Conservation (phyloP, 768 basidiomycete species). For the Lyophyllum shimeji region DNA sequence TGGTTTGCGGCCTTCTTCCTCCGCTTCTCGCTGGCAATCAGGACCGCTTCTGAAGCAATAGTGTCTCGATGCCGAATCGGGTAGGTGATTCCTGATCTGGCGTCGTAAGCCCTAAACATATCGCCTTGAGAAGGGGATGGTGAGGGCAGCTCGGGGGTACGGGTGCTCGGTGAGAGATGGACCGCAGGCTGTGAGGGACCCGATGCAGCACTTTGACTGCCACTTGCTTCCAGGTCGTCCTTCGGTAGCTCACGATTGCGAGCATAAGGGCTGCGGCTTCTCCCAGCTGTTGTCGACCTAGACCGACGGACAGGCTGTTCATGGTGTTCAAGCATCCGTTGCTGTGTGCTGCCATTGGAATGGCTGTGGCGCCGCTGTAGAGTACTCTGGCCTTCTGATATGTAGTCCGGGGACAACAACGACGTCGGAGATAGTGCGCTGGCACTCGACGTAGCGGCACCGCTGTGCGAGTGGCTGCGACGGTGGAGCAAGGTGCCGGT, state of each 20-base stretch:
- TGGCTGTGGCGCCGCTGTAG: conserved; percentile 17
- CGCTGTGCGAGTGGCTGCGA: background rate
- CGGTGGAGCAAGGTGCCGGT: background rate
- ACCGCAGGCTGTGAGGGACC: background rate
- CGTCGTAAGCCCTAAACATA: conserved; percentile 9
- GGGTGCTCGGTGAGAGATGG: background rate
- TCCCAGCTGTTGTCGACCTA: conserved; percentile 5
- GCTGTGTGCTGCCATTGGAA: background rate
- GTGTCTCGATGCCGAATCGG: conserved; percentile 15
- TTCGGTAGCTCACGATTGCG: conserved; percentile 2
- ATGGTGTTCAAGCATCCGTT: background rate
- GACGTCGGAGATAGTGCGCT: background rate
- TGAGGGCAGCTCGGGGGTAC: conserved; percentile 3
- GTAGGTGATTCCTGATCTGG: background rate
- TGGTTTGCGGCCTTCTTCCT: conserved; percentile 12
- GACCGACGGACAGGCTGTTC: conserved; percentile 6
- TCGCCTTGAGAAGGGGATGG: conserved; percentile 3
- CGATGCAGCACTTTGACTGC: background rate
- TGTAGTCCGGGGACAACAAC: background rate
- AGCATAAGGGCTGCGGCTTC: conserved; percentile 12
- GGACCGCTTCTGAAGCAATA: conserved; percentile 18
- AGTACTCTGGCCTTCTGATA: background rate
- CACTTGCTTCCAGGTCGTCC: background rate
- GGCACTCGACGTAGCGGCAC: background rate
- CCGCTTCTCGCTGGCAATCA: conserved; percentile 16